Conservation (phyloP, 352 stramenopile genomes). For the Globisporangium barbulae region DNA sequence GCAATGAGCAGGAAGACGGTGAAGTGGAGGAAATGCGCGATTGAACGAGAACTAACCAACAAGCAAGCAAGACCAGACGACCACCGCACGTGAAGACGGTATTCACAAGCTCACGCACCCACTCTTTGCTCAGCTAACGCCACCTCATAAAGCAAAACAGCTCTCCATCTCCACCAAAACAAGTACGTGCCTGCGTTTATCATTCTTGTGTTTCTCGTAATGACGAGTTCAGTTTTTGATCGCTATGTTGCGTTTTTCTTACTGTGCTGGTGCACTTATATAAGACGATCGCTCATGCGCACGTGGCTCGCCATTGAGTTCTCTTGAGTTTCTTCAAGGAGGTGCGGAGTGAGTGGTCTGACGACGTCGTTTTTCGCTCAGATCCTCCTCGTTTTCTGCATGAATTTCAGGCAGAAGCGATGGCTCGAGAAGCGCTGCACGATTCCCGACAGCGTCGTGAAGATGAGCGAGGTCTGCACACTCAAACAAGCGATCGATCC, state of each 20-base stretch:
- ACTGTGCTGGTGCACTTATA: neutral
- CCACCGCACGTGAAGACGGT: neutral
- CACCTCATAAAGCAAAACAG: neutral
- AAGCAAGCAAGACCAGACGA: neutral
- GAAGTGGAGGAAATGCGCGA: slow-evolving; percentile 36
- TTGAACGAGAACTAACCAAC: neutral
- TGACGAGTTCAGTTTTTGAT: neutral
- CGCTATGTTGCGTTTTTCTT: neutral
- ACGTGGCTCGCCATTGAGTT: neutral
- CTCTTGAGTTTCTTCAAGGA: neutral
- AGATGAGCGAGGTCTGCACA: slow-evolving; percentile 14
- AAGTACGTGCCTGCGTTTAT: slow-evolving; percentile 3
- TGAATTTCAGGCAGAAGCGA: slow-evolving; percentile 14
- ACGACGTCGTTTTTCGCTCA: neutral
- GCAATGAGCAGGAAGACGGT: slow-evolving; percentile 25
- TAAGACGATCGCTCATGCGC: too few relatives aligned
- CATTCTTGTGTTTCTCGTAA: slow-evolving; percentile 4
- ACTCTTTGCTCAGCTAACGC: neutral
- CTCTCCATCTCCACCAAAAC: slow-evolving; percentile 1
- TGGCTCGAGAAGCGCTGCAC: slow-evolving; percentile 13
- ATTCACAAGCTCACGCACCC: neutral
- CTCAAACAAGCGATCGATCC: neutral
- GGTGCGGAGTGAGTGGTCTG: neutral
- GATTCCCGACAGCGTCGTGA: slow-evolving; percentile 16
- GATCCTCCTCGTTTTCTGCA: slow-evolving; percentile 10